These are phyloP conservation scores for Coemansia sp. DNA, from an alignment of 192 early-diverging fungal genomes.

Conservation along the genomic window DNA sequence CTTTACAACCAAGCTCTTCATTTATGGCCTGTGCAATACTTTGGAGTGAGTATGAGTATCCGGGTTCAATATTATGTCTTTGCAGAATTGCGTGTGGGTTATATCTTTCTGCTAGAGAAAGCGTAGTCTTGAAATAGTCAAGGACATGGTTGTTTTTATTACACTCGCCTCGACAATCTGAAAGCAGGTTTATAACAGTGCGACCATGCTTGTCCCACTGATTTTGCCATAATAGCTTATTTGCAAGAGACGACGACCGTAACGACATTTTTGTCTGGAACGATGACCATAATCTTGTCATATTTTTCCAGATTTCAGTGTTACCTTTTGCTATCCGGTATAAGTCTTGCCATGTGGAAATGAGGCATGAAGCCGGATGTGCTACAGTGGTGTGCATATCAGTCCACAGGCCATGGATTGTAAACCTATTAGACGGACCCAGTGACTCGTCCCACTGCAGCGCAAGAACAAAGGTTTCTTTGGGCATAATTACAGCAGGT, in stretches of 20 bases:
- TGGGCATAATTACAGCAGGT: background rate
- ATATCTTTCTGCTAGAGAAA: background rate
- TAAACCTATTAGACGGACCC: background rate
- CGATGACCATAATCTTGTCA: background rate
- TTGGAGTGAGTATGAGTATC: no score
- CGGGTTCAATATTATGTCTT: no score
- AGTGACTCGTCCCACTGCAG: background rate
- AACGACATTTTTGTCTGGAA: background rate
- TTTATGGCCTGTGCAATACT: no score
- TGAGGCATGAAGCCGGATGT: no score
- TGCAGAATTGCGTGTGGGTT: background rate
- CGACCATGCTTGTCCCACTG: background rate
- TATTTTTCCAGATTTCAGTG: background rate
- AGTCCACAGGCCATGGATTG: conserved; percentile 2
- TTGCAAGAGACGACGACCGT: no score
- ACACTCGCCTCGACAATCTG: background rate
- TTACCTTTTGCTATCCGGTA: background rate
- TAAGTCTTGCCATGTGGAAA: background rate
- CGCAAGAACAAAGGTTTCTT: background rate
- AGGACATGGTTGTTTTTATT: background rate
- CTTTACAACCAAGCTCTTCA: no score
- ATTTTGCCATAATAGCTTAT: background rate
- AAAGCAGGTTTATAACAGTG: background rate
- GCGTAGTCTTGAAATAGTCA: background rate
- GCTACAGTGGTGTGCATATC: background rate